A percentile compares a stretch with the other conserved stretches of the same genome.
These are phyloP conservation scores for Pythium vanterpoolii DNA, from an alignment of 352 stramenopile genomes.

Conservation along the genomic window DNA sequence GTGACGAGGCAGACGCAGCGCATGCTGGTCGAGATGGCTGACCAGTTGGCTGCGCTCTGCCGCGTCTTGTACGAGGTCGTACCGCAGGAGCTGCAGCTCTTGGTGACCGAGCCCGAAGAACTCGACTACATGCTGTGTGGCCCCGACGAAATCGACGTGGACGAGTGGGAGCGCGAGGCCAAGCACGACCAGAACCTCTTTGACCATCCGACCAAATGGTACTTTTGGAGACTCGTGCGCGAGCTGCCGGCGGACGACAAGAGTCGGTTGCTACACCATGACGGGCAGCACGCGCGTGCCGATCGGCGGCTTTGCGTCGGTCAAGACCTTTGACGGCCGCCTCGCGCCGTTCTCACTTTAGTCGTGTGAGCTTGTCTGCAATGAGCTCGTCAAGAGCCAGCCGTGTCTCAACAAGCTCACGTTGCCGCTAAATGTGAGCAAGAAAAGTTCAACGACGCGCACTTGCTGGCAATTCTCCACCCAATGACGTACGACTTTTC, in stretches of 20 bases:
- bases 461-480: constrained; percentile 1
- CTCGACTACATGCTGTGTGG: constrained; percentile 96
- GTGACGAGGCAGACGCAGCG: constrained; percentile 75
- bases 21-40: constrained; percentile 47
- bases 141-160: constrained; percentile 92
- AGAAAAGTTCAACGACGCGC: constrained; percentile 7
- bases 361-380: constrained; percentile 11
- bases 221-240: background rate
- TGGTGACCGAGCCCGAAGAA: constrained; percentile 95
- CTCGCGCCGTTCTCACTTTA: constrained; percentile 7
- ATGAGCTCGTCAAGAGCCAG: constrained; percentile 2
- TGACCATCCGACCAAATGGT: background rate
- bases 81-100: constrained; percentile 89
- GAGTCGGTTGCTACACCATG: background rate
- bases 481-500: constrained; percentile 10
- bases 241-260: constrained; percentile 2
- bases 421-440: constrained; percentile 13
- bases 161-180: constrained; percentile 86
- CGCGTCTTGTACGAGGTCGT: constrained; percentile 96
- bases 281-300: constrained; percentile 6
- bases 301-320: background rate
- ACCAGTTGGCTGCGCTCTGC: constrained; percentile 62
- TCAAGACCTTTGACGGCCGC: constrained; percentile 3
- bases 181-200: constrained; percentile 12
- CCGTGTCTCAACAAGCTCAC: constrained; percentile 13